Evolutionary conservation across 2,329 filamentous ascomycete genomes (phyloP).

Genomic region (Scytalidium lignicola): DNA sequence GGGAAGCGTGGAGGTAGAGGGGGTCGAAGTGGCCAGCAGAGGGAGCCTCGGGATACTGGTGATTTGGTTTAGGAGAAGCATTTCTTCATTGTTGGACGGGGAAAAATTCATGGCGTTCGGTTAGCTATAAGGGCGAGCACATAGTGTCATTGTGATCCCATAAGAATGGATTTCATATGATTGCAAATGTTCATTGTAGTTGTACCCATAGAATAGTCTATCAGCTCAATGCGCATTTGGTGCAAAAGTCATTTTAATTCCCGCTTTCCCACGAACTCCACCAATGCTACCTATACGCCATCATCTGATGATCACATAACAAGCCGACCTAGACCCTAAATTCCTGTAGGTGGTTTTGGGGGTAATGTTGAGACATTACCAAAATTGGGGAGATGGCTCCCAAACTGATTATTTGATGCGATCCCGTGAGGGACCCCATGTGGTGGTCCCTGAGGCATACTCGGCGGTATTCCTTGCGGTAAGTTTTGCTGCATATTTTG

Average conservation of each 20-base stretch:
- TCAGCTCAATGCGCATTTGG: slow-evolving; percentile 24
- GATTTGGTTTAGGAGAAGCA: slow-evolving; percentile 27
- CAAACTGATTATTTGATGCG: slow-evolving; percentile 23
- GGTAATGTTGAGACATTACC: slow-evolving; percentile 49
- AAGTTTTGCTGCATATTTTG: slow-evolving; percentile 23
- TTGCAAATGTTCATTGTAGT: slow-evolving; percentile 6
- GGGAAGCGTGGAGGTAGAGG: slow-evolving; percentile 42
- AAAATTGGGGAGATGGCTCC: slow-evolving; percentile 50
- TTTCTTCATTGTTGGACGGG: slow-evolving; percentile 21
- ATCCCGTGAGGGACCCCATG: slow-evolving; percentile 20
- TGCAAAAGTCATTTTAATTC: slow-evolving; percentile 24
- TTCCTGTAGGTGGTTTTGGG: slow-evolving; percentile 45
- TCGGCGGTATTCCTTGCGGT: slow-evolving; percentile 19
- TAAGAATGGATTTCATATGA: neutral
- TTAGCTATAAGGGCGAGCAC: slow-evolving; percentile 41
- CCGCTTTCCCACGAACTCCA: slow-evolving; percentile 26
- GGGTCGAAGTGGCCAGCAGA: slow-evolving; percentile 43
- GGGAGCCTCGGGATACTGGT: slow-evolving; percentile 43
- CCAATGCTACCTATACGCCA: slow-evolving; percentile 30
- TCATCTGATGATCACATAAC: slow-evolving; percentile 21
- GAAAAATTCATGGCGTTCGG: slow-evolving; percentile 35
- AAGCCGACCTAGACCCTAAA: slow-evolving; percentile 18
- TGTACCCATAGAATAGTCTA: slow-evolving; percentile 24
- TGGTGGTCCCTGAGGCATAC: slow-evolving; percentile 11
- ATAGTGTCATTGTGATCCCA: slow-evolving; percentile 13